Evolutionary conservation across 306 rosid genomes (phyloP).

Genomic region (Glycyrrhiza uralensis): DNA sequence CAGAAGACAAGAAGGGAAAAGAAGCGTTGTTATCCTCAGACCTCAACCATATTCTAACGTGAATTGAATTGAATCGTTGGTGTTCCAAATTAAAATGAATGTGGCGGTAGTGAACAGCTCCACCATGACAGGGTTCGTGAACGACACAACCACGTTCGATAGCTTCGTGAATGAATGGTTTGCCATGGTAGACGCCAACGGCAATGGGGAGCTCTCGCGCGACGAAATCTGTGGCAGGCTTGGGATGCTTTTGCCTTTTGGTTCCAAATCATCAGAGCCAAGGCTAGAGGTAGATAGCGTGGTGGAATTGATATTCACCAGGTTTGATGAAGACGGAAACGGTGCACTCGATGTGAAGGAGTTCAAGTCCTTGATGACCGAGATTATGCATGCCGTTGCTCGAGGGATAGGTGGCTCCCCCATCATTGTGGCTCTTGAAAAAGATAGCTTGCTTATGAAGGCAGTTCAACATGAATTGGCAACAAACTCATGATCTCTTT

Average conservation of each 20-base stretch:
- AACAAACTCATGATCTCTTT: not conserved
- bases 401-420: conserved; percentile 61
- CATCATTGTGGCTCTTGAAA: conserved; percentile 43
- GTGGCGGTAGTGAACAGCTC: conserved; percentile 40
- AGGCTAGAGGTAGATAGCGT: conserved; percentile 8
- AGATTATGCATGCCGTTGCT: conserved; percentile 62
- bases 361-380: conserved; percentile 44
- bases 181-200: conserved; percentile 32
- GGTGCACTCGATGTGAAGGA: conserved; percentile 38
- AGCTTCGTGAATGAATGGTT: conserved; percentile 39
- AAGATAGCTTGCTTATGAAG: conserved; percentile 48
- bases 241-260: conserved; percentile 38
- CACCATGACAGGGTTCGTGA: conserved; percentile 36
- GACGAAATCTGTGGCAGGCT: conserved; percentile 39
- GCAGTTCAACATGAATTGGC: conserved; percentile 55
- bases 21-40: not conserved
- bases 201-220: conserved; percentile 43
- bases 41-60: not conserved
- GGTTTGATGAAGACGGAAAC: conserved; percentile 47
- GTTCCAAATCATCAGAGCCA: conserved; percentile 29
- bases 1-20: not conserved
- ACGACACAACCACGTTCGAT: conserved; percentile 39
- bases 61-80: not conserved
- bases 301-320: conserved; percentile 32
- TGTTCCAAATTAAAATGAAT: conserved; percentile 32